Base-by-base conservation (phyloP, 495 filamentous ascomycete species). In the Alectoria sarmentosa region DNA sequence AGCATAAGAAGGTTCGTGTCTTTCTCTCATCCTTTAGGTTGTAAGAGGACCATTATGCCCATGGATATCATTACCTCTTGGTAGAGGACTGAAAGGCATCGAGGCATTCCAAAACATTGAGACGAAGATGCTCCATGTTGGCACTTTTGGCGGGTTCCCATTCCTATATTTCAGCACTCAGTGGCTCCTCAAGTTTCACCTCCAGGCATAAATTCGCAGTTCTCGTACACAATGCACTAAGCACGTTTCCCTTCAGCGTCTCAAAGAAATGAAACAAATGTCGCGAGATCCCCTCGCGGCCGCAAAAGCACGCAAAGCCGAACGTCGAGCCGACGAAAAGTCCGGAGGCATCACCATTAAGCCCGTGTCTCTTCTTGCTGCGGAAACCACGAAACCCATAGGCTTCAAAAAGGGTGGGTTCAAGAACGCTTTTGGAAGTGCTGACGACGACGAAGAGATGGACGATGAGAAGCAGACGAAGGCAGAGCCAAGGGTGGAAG, bases 351-450 rank as follows among this genome's bases (percentile, higher is more conserved):
- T 71, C n/a, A 61, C 56, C n/a, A 71, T 69, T 1, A 66, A 71
- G 42, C 69, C 69, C 1, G 52, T 69, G 19, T 68, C 69, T 19
- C 49, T 66, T 2, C 56, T 61, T 21, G 48, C 65, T 21, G 41
- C 65, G 2, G 61, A 46, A 11, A 49, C 42, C 15, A 37, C 13
- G 4, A 59, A 62, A 17, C 19, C 59, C 8, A 80, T 77, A 0
- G 82, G 82, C 1, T 86, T 86, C 71, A 86, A 85, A 67, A 86
- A 86, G 64, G 83, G 83, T 7, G 84, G 83, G 0, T 86, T 86
- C 61, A 85, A 82, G 70, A 86, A 82, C 64, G 84, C 84, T 13
- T 86, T 86, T 69, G 79, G 78, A 8, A 66, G 72, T 19, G 80
- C 76, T 55, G 79, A 78, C 30, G 80, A 79, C 44, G 70, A 65